phyloP scores from a whole-genome alignment of 2,329 filamentous ascomycete species.

The Didymella glomerata region DNA sequence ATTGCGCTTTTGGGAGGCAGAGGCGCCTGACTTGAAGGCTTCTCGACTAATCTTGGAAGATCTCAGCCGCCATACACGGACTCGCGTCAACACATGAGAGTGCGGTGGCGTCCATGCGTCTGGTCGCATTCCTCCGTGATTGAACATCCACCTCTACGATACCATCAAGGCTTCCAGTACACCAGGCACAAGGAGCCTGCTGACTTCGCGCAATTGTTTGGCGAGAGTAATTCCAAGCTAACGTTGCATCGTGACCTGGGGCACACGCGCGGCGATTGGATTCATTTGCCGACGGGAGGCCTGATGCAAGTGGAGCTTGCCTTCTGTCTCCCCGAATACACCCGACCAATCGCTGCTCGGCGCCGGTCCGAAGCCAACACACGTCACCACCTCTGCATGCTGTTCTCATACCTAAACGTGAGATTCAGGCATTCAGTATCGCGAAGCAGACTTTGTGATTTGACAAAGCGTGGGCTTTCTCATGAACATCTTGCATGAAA shows the following conservation, averaged over 20 bases:
- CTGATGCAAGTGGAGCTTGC: neutral
- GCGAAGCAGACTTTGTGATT: neutral
- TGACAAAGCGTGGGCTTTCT: neutral
- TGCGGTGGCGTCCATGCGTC: neutral
- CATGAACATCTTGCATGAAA: neutral
- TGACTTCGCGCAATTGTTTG: neutral
- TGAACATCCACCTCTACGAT: neutral
- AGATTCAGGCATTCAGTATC: neutral
- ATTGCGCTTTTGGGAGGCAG: conserved; percentile 30
- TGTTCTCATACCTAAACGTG: neutral
- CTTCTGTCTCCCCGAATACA: conserved; percentile 1
- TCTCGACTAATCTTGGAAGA: conserved; percentile 12
- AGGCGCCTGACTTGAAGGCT: conserved; percentile 27
- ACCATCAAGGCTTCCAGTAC: neutral
- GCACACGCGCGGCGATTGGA: neutral
- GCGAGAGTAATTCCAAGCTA: neutral
- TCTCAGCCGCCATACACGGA: neutral
- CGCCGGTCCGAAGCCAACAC: neutral
- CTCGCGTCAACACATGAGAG: neutral
- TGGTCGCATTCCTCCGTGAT: neutral
- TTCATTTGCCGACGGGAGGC: conserved; percentile 7
- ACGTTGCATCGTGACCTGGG: neutral
- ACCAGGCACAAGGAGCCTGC: neutral
- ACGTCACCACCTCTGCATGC: conserved; percentile 1
- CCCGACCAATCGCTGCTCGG: conserved; percentile 6